phyloP scores from a whole-genome alignment of 1,284 basidiomycete species.

The Ceratobasidium sp. region DNA sequence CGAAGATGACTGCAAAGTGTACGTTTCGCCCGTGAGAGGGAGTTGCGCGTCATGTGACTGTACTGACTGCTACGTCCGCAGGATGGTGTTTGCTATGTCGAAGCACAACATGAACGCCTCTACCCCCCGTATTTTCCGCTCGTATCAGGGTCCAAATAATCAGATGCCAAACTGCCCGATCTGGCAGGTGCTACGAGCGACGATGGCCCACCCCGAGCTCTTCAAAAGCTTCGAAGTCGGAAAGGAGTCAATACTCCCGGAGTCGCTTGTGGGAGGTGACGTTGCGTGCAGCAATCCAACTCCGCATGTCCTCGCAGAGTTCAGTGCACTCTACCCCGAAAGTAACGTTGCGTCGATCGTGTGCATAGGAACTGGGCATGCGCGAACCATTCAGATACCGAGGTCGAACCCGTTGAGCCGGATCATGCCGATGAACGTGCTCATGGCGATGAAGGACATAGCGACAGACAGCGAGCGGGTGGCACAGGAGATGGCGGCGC shows the following conservation, averaged over 20 bases:
- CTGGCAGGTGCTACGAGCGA: background rate
- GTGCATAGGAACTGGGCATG: background rate
- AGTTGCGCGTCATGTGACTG: no score
- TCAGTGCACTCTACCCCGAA: background rate
- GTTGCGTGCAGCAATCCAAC: background rate
- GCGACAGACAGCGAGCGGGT: no score
- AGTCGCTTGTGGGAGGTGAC: background rate
- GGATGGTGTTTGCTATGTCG: no score
- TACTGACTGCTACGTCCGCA: background rate
- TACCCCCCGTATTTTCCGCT: no score
- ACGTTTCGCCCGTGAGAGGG: background rate
- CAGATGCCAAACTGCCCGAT: no score
- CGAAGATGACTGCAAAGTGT: background rate
- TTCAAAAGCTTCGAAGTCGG: background rate
- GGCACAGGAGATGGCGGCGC: constrained; percentile 16
- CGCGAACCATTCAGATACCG: background rate
- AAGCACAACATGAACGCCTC: no score
- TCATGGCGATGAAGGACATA: background rate
- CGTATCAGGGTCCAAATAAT: no score
- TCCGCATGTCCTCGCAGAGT: background rate
- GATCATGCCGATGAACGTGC: background rate
- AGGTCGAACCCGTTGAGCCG: background rate
- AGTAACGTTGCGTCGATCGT: background rate
- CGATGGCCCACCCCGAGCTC: constrained; percentile 2
- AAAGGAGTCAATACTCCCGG: background rate